A percentile compares a stretch with the other conserved stretches of the same genome.
These are phyloP conservation scores for Chernovozyma sophiae-reginae DNA, from an alignment of 1,139 yeast genomes.

Conservation along the genomic window DNA sequence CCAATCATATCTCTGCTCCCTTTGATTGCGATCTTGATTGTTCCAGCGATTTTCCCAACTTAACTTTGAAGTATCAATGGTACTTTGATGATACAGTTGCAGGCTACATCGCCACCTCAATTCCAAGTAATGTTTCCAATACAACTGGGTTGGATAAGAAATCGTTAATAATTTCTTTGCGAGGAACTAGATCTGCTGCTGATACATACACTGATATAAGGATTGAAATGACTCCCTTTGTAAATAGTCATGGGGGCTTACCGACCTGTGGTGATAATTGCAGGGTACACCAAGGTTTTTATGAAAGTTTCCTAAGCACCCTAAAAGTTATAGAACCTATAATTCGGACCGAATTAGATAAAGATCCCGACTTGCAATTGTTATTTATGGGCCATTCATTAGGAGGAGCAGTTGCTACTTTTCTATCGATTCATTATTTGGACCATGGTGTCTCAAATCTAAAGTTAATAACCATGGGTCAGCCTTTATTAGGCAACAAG, in stretches of 20 bases:
- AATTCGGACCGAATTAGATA: constrained; percentile 4
- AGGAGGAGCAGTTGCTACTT: constrained; percentile 47
- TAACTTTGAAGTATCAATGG: constrained; percentile 46
- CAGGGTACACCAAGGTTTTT: constrained; percentile 47
- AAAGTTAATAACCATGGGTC: constrained; percentile 47
- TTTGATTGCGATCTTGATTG: constrained; percentile 45
- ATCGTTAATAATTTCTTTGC: constrained; percentile 31
- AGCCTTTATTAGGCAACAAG: constrained; percentile 45
- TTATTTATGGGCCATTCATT: constrained; percentile 47
- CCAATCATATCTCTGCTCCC: constrained; percentile 33
- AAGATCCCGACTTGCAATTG: constrained; percentile 28
- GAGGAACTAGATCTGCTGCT: constrained; percentile 47
- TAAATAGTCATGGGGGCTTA: constrained; percentile 21
- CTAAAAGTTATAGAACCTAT: constrained; percentile 26
- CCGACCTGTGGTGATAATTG: constrained; percentile 36
- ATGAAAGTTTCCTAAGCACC: constrained; percentile 29
- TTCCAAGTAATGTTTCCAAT: constrained; percentile 15
- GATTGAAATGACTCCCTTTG: constrained; percentile 34
- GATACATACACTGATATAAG: constrained; percentile 45
- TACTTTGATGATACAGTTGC: constrained; percentile 36
- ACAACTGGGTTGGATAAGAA: constrained; percentile 18
- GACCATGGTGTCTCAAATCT: constrained; percentile 32
- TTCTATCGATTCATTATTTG: constrained; percentile 35
- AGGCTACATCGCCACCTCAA: constrained; percentile 37
- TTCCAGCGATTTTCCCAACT: constrained; percentile 34